These are phyloP conservation scores for Cucumis hystrix DNA, from an alignment of 306 rosid species.

Conservation along the genomic window DNA sequence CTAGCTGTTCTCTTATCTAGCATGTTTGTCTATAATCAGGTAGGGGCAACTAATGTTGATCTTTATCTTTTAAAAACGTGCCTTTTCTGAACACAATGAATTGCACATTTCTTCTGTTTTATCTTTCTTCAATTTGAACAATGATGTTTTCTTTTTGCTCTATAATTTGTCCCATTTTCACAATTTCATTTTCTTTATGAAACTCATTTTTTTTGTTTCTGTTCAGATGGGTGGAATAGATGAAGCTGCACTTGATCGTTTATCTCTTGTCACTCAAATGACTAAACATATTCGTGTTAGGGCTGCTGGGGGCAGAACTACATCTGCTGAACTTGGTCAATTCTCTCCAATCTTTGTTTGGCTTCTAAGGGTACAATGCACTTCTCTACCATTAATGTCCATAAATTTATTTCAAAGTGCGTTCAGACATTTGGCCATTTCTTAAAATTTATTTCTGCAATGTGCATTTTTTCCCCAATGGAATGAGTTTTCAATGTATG, in stretches of 20 bases:
- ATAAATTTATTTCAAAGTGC: background rate
- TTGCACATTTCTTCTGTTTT: background rate
- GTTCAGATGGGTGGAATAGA: conserved; percentile 89
- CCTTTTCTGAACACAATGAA: background rate
- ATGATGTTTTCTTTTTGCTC: background rate
- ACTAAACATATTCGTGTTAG: conserved; percentile 83
- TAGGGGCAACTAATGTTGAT: conserved; percentile 19
- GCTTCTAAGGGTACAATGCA: conserved; percentile 68
- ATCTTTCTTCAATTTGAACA: background rate
- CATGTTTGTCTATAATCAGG: conserved; percentile 95
- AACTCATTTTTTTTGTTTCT: conserved; percentile 8
- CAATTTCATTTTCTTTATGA: background rate
- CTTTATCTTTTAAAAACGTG: background rate
- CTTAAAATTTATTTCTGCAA: background rate
- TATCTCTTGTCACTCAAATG: conserved; percentile 93
- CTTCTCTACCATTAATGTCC: background rate
- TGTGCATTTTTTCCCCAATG: background rate
- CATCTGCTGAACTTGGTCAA: conserved; percentile 77
- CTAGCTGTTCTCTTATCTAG: conserved; percentile 88
- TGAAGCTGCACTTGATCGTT: conserved; percentile 87
- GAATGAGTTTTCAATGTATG: background rate
- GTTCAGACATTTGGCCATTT: background rate
- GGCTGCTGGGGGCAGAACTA: conserved; percentile 66
- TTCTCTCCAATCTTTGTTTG: conserved; percentile 90
- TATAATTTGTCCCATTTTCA: background rate